These are phyloP conservation scores for Gossypium gossypioides DNA, from an alignment of 441 rosid species.

Conservation along the genomic window DNA sequence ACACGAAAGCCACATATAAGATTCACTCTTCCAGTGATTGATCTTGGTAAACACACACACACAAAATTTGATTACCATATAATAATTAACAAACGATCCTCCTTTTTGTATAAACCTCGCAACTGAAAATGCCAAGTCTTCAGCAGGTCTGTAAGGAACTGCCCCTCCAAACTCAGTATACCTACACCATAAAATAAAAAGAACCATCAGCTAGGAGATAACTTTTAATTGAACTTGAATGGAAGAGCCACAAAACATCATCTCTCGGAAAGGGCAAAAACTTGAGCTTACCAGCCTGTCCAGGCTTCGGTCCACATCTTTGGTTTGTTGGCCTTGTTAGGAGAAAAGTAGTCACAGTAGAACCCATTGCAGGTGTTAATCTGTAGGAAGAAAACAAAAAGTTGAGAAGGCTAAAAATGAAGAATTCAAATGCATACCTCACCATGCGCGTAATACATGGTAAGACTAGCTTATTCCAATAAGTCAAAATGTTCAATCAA, in stretches of 20 bases:
- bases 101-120: conserved; percentile 93
- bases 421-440: conserved; percentile 6
- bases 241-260: not conserved
- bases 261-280: not conserved
- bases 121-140: conserved; percentile 90
- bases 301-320: conserved; percentile 99
- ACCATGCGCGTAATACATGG: not conserved
- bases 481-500: not conserved
- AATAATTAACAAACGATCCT: conserved; percentile 83
- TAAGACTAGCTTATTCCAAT: not conserved
- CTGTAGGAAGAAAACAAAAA: conserved; percentile 27
- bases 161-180: conserved; percentile 91
- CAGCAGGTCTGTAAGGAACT: conserved; percentile 86
- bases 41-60: conserved; percentile 2
- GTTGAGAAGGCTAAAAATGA: conserved; percentile 1
- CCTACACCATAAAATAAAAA: conserved; percentile 33
- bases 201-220: not conserved
- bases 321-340: conserved; percentile 86
- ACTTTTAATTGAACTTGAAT: not conserved
- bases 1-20: conserved; percentile 17
- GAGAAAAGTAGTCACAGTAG: conserved; percentile 88
- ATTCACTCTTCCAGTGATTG: conserved; percentile 5
- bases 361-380: conserved; percentile 95
- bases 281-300: conserved; percentile 77
- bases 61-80: conserved; percentile 52